Evolutionary conservation across 2,329 filamentous ascomycete genomes (phyloP).

Genomic region (Botryosphaeria dothidea): DNA sequence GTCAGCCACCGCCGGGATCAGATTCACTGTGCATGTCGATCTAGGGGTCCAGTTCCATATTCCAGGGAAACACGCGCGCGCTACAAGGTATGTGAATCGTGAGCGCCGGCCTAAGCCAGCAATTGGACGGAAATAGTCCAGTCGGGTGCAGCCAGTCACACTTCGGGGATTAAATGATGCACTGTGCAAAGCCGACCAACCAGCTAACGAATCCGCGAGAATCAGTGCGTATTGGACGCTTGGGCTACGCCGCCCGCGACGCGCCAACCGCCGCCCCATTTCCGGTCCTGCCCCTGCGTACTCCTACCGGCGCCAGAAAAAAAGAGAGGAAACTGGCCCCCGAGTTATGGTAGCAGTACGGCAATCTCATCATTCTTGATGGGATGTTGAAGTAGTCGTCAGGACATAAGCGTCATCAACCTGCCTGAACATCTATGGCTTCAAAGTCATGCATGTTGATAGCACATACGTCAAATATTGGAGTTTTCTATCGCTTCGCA

Average conservation of each 20-base stretch:
- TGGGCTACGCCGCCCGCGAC: not conserved
- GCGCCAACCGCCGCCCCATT: not conserved
- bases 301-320: too few species aligned
- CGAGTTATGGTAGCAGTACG: too few species aligned
- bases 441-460: too few species aligned
- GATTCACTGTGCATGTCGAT: slow-evolving; percentile 9
- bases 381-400: too few species aligned
- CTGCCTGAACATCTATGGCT: too few species aligned
- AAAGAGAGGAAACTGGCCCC: too few species aligned
- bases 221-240: not conserved
- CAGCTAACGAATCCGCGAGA: not conserved
- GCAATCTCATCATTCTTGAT: too few species aligned
- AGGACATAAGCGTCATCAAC: too few species aligned
- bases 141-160: slow-evolving; percentile 6
- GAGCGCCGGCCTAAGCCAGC: not conserved
- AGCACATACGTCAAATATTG: too few species aligned
- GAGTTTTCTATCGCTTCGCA: too few species aligned
- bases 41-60: slow-evolving; percentile 6
- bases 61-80: not conserved
- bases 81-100: slow-evolving; percentile 11
- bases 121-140: not conserved
- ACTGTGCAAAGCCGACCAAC: slow-evolving; percentile 1
- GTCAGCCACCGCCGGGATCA: not conserved
- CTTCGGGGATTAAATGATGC: not conserved
- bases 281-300: not conserved